Base-by-base conservation (phyloP, 169 alveolate genomes). In the Eimeria necatrix region DNA sequence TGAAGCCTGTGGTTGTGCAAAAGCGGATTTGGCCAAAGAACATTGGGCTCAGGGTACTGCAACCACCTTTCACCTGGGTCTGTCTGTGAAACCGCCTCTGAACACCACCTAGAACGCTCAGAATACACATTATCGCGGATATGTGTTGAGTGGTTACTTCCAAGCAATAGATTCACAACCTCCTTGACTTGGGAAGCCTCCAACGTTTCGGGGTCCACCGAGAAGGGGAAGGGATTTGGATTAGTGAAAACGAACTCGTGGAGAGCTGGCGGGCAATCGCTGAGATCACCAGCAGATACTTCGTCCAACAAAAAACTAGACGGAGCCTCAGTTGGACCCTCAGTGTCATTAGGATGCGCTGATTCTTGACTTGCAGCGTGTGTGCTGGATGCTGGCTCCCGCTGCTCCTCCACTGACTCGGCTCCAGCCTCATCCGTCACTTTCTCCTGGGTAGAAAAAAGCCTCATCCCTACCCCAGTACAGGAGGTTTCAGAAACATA, bases 21-120 rank as follows among this genome's bases (percentile, higher is more conserved):
- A 52, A 88, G 76, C 3, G 96, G 91, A 32, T 94, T 94, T 60
- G 96, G 96, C 96, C 96, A 94, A 26, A 94, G 24, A 24, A 89
- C 53, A 61, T 93, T 91, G 9, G 95, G 95, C 53, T 91, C 95
- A 22, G 95, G 95, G 71, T 73, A 81, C 88, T 73, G 76, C 14
- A 20, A n/a, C 86, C 74, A 68, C 18, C 20, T 83, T 24, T n/a
- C 78, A 24, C 88, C 94, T 26, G 46, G 22, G 22, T 74, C 94
- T 8, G 20, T 80, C 9, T 48, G n/a, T n/a, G 18, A 14, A 51
- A 10, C 51, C 22, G 14, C 48, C n/a, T 49, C 73, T 2, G 73
- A 49, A 51, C 89, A 80, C 89, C 89, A 80, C 12, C 89, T 24
- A 49, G 89, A 51, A 20, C 71, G 52, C 12, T 80, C 89, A 20